Base-by-base conservation (phyloP, 2,329 filamentous ascomycete genomes). In the Aureobasidium leucospermi region DNA sequence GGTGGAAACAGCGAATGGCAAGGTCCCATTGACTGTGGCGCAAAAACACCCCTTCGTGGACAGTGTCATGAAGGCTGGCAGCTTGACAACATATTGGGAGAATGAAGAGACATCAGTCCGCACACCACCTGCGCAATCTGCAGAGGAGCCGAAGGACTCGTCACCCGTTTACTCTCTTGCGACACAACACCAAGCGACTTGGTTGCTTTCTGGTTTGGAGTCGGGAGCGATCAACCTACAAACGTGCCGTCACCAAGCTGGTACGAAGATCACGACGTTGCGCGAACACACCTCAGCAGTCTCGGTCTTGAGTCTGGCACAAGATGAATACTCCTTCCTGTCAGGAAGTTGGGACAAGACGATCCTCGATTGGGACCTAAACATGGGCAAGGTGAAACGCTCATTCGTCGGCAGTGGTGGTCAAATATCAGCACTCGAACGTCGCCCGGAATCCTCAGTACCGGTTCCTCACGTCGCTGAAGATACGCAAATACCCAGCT, bases 341-440 rank as follows among this genome's bases (percentile, higher is more conserved):
- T 96, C 91, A 36, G 94, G 94, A 3, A 93, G 91, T 70, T 99
- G 94, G 94, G 94, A 99, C 73, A 97, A 96, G 75, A 88, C 84
- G 16, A 86, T 97, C 0, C 83, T 91, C 57, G 92, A 97, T 70
- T 99, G 94, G 94, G 94, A 97, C 71, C 74, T 99, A 29, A 90
- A 97, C 67, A 94, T 85, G 1, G 94, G 94, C 0, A 81, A 88
- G 66, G 80, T 88, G 6, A 86, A 85, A 64, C 83, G 92, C 10
- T 81, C 82, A 4, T 99, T 94, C 68, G 85, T 87, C 48, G 87
- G 88, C 1, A 89, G 81, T 57, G 89, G 86, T 13, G 81, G 88
- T 6, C 94, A 99, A 70, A 91, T 97, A 61, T 94, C 90, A 2
- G 85, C 90, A 1, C 85, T 99, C 42, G 92, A 97, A 73, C 82